Evolutionary conservation across 2,329 filamentous ascomycete species (phyloP), one percentile per base, ranked within the genome.

Genomic region (Sarocladiaceae sp.): DNA sequence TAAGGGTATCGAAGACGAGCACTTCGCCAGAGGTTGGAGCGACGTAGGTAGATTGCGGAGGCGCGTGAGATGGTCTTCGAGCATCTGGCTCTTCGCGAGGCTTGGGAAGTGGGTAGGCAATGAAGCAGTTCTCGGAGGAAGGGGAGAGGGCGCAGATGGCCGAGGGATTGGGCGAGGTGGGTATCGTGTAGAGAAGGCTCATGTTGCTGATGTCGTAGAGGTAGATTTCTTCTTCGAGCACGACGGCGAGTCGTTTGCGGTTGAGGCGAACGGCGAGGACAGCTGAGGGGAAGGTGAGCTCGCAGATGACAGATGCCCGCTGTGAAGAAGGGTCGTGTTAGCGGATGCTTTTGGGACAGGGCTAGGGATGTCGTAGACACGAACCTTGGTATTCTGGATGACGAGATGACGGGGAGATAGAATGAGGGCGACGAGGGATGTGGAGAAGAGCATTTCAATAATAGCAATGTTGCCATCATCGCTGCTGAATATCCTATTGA

Each of bases 131-230:
- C 48, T 97, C 91, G 4, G 90, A 95, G 2, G 89, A 95, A 1
- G 93, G 88, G 1, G 91, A 95, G 4, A 98, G 76, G 3, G 90
- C 87, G 65, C 89, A 95, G 48, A 97, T 93, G 26, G 88, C 89
- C 51, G 81, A 82, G 1, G 90, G 88, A 57, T 98, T 98, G 6
- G 93, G 88, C 3, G 91, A 96, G 5, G 91, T 97, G 47, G 89
- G 82, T 51, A 97, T 95, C 5, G 88, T 95, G 63, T 89, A 85
- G 32, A 97, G 74, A 47, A 97, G 79, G 57, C 86, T 91, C 91
- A 98, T 97, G 61, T 96, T 97, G 66, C 90, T 89, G 53, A 98
- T 97, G 63, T 98, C 93, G 69, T 98, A 98, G 40, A 98, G 77
- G 66, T 97, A 98, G 50, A 97, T 95, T 61, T 95, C 86, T 56